A percentile compares a stretch with the other conserved stretches of the same genome.
These are phyloP conservation scores for Starmerella apicola DNA, from an alignment of 805 yeast species.

Conservation along the genomic window DNA sequence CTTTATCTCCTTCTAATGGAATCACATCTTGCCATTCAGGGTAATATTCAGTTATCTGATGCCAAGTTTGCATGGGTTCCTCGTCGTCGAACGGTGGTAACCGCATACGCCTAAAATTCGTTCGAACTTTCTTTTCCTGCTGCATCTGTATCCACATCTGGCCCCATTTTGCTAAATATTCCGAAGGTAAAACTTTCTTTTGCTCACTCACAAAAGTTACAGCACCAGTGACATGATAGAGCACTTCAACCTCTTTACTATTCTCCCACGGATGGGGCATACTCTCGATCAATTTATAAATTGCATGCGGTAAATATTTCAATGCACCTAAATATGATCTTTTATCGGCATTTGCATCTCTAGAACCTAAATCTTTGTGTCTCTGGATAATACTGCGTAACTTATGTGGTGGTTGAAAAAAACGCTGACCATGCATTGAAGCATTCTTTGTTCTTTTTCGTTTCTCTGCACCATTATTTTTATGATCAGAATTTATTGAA, in stretches of 20 bases:
- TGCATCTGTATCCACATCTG: conserved; percentile 88
- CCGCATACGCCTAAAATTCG: conserved; percentile 79
- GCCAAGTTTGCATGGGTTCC: conserved; percentile 79
- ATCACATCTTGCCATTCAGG: conserved; percentile 55
- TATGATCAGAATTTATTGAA: too few relatives aligned
- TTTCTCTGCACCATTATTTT: background rate
- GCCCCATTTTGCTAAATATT: conserved; percentile 92
- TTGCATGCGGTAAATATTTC: conserved; percentile 92
- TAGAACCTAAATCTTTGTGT: conserved; percentile 6
- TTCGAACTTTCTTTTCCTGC: conserved; percentile 80
- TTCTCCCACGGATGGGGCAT: conserved; percentile 99
- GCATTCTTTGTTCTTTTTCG: background rate
- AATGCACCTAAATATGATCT: conserved; percentile 80
- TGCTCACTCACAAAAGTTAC: conserved; percentile 87
- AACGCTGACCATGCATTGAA: too few relatives aligned
- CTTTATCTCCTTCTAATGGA: background rate
- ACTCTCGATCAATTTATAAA: conserved; percentile 74
- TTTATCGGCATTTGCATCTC: conserved; percentile 44
- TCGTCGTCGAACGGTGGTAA: conserved; percentile 97
- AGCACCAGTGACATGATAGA: conserved; percentile 88
- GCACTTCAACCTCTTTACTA: conserved; percentile 67
- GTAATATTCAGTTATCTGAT: conserved; percentile 58
- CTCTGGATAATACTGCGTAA: conserved; percentile 4
- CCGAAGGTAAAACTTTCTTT: conserved; percentile 86
- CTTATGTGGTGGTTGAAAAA: conserved; percentile 2